A percentile compares a stretch with the other conserved stretches of the same genome.
These are phyloP conservation scores for Pythium utonaiense DNA, from an alignment of 352 stramenopile genomes.

Conservation along the genomic window DNA sequence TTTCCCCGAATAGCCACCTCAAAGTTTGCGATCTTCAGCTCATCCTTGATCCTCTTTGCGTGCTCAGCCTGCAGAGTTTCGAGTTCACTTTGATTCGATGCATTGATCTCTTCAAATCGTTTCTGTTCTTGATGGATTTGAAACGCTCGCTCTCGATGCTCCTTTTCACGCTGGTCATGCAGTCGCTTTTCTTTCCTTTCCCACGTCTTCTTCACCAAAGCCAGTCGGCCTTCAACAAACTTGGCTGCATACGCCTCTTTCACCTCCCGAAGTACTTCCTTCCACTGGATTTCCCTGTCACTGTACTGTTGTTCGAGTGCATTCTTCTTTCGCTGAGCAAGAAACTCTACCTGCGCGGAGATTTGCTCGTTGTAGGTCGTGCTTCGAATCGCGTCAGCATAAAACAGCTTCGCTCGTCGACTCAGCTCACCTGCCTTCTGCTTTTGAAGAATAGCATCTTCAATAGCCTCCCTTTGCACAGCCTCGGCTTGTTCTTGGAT, in stretches of 20 bases:
- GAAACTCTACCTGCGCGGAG: conserved; percentile 63
- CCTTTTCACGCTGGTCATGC: conserved; percentile 36
- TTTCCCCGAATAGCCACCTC: conserved; percentile 30
- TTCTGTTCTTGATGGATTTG: conserved; percentile 52
- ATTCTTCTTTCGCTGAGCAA: conserved; percentile 47
- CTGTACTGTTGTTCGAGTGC: conserved; percentile 17
- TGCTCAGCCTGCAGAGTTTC: conserved; percentile 29
- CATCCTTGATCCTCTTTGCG: conserved; percentile 21
- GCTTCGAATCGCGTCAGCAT: conserved; percentile 47
- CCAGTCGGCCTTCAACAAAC: conserved; percentile 53
- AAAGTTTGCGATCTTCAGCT: conserved; percentile 66
- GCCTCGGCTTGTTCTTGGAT: conserved; percentile 34
- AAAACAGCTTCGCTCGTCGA: conserved; percentile 38
- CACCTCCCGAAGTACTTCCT: conserved; percentile 29
- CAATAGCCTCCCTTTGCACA: conserved; percentile 24
- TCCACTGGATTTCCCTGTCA: conserved; percentile 1
- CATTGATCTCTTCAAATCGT: conserved; percentile 32
- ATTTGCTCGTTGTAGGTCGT: conserved; percentile 71
- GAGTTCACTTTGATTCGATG: conserved; percentile 33
- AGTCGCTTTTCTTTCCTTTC: conserved; percentile 55
- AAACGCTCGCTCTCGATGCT: conserved; percentile 44
- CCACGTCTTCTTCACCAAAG: conserved; percentile 69
- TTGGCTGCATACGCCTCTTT: conserved; percentile 53
- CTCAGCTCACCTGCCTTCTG: conserved; percentile 37
- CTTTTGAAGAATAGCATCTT: conserved; percentile 34